Conservation (phyloP, 176 grass and related monocot genomes). For the Aegilops umbellulata region DNA sequence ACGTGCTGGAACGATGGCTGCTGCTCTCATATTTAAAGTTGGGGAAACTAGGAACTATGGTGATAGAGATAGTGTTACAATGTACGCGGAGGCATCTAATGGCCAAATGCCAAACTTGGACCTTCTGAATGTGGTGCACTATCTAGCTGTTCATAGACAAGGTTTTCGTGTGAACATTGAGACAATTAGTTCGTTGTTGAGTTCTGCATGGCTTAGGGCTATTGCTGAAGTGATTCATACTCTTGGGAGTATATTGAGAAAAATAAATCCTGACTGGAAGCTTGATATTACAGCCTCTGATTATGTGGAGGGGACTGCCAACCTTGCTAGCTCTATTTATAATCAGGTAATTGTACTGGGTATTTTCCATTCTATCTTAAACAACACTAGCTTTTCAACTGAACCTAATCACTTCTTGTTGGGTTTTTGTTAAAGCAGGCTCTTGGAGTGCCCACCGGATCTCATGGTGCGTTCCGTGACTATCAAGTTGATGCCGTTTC, state of each 20-base stretch:
- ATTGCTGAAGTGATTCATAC: constrained; percentile 67
- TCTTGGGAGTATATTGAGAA: constrained; percentile 66
- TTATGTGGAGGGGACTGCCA: constrained; percentile 77
- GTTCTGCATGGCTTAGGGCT: constrained; percentile 55
- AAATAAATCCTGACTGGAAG: constrained; percentile 84
- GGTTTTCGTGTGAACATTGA: constrained; percentile 73
- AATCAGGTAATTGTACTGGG: constrained; percentile 58
- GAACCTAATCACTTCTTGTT: constrained; percentile 20
- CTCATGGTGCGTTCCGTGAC: constrained; percentile 93
- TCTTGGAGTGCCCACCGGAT: constrained; percentile 86
- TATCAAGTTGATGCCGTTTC: constrained; percentile 96
- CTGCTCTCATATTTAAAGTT: constrained; percentile 84
- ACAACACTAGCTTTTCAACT: background rate
- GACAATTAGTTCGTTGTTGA: constrained; percentile 55
- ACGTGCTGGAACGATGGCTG: constrained; percentile 93
- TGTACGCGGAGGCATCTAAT: constrained; percentile 95
- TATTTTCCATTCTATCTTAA: constrained; percentile 6
- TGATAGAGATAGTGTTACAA: constrained; percentile 76
- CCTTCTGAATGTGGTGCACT: constrained; percentile 90
- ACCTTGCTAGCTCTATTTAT: constrained; percentile 86
- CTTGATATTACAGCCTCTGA: constrained; percentile 71
- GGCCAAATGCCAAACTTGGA: constrained; percentile 99
- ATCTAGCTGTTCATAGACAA: constrained; percentile 97
- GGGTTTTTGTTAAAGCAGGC: constrained; percentile 48
- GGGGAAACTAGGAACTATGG: constrained; percentile 43